Evolutionary conservation across 441 rosid genomes (phyloP), one percentile per base, ranked within the genome.

Genomic region (Euphorbia celastroides): DNA sequence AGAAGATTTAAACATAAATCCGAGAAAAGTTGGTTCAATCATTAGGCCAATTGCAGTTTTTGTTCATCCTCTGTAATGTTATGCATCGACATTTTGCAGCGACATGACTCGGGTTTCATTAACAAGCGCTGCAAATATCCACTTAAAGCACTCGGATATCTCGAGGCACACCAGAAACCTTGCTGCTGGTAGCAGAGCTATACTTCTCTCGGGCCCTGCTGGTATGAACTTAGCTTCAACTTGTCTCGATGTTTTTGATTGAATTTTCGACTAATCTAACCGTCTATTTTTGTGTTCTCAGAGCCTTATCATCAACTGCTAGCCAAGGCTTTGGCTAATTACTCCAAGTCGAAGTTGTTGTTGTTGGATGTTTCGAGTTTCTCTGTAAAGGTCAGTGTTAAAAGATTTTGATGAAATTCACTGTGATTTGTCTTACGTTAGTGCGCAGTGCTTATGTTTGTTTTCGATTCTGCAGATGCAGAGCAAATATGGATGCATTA

Each of bases 291-390:
- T 60, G 16, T 70, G 27, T 74, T 69, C 38, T 75, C 70, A 91
- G 99, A 94, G 68, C 84, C 81, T 72, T 94, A 94, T 76, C 93
- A 85, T 75, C 99, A 94, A 84, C 86, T 76, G 93, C 97, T 94
- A 28, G 93, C 97, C 66, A 94, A 89, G 82, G 97, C 97, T 65
- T 67, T 87, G 42, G 89, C 99, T 20, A 90, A 92, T 74, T 65
- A 70, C 72, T 91, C 88, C 62, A 89, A 87, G 67, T 88, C 98
- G 1, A 91, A 89, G 83, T 74, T 94, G 71, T 78, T 94, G 60
- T 66, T 94, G 72, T 75, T 94, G 73, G 98, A 94, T 79, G 65
- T 89, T 23, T 76, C 79, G 14, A 86, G 89, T 73, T 89, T 94
- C 72, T 92, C 98, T 59, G 58, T 88, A 1, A 94, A 88, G 92